phyloP scores from a whole-genome alignment of 192 early-diverging fungal genomes.

The Gigaspora rosea region DNA sequence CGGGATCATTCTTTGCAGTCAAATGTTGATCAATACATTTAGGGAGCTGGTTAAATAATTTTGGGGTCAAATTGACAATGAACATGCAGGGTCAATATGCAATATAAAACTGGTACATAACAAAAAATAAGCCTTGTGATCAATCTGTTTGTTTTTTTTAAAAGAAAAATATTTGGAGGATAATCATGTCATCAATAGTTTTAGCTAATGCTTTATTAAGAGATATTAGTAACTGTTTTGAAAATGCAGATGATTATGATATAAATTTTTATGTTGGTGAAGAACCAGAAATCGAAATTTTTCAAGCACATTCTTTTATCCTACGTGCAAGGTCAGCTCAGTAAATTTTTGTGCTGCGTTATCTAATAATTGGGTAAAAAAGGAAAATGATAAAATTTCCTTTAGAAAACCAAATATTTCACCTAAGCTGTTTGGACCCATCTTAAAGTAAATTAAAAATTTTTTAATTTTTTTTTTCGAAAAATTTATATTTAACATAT shows the following conservation, averaged over 20 bases:
- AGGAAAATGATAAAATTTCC: not conserved
- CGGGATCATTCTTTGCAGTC: too few relatives aligned
- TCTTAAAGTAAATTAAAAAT: slow-evolving; percentile 2
- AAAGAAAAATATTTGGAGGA: not conserved
- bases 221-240: slow-evolving; percentile 2
- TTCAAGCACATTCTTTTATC: slow-evolving; percentile 22
- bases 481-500: too few relatives aligned
- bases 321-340: slow-evolving; percentile 8
- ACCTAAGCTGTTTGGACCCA: not conserved
- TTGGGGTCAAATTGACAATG: too few relatives aligned
- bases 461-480: not conserved
- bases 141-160: too few relatives aligned
- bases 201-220: slow-evolving; percentile 11
- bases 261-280: slow-evolving; percentile 3
- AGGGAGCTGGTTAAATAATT: too few relatives aligned
- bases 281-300: slow-evolving; percentile 2
- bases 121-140: too few relatives aligned
- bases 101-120: too few relatives aligned
- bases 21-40: too few relatives aligned
- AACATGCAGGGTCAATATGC: too few relatives aligned
- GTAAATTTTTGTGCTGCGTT: slow-evolving; percentile 16
- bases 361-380: slow-evolving; percentile 12
- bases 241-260: slow-evolving; percentile 18
- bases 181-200: not conserved
- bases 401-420: slow-evolving; percentile 29